Evolutionary conservation across 441 rosid genomes (phyloP).

Genomic region (Pelargonium myrrhifolium): DNA sequence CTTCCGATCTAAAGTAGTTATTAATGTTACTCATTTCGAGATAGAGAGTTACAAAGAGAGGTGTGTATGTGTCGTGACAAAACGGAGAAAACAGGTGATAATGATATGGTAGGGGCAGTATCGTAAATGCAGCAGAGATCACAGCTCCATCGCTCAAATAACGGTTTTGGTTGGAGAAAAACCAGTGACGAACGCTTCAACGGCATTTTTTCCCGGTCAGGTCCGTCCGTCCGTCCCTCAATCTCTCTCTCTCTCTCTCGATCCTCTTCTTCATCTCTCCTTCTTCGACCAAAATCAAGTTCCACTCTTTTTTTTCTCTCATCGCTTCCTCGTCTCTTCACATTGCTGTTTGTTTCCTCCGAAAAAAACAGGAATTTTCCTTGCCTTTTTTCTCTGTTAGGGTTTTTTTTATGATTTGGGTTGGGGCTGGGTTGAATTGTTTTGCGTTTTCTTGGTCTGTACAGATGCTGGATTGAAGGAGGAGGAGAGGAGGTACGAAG

Average conservation of each 20-base stretch:
- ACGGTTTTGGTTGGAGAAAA: background rate
- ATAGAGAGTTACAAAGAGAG: too few relatives aligned
- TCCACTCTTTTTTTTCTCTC: background rate
- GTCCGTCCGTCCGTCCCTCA: too few relatives aligned
- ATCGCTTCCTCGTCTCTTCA: background rate
- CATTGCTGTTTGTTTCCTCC: background rate
- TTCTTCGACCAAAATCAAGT: constrained; percentile 2
- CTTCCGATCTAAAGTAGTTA: too few relatives aligned
- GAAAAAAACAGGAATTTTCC: background rate
- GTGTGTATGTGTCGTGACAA: too few relatives aligned
- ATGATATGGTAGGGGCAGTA: too few relatives aligned
- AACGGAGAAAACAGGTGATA: too few relatives aligned
- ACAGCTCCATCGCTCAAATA: background rate
- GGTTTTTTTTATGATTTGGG: constrained; percentile 1
- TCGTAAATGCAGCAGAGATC: background rate
- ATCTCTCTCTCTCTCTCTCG: background rate
- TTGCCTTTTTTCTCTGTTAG: background rate
- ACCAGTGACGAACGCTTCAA: background rate
- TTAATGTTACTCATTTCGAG: too few relatives aligned
- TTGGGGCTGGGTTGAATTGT: background rate
- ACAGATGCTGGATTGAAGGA: background rate
- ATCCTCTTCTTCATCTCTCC: constrained; percentile 3
- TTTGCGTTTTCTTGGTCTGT: background rate
- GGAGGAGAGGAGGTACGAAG: background rate
- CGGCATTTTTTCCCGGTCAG: constrained; percentile 2